Conservation (phyloP, 345 rosid genomes). For the Jatropha curcas region DNA sequence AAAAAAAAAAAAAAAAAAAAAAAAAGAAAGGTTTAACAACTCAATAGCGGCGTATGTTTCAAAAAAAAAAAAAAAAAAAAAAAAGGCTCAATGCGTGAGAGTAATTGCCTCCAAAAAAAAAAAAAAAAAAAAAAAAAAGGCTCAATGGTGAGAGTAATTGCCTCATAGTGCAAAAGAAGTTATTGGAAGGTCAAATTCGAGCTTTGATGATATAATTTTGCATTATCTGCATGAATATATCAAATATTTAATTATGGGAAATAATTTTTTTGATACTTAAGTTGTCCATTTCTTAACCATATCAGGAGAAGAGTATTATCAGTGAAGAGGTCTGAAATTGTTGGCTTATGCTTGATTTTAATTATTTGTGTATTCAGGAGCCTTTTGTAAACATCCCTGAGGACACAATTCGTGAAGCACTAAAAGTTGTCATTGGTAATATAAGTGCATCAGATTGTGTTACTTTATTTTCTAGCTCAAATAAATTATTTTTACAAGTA, state of each 20-base stretch:
- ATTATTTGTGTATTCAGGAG: conserved; percentile 52
- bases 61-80: too few relatives aligned
- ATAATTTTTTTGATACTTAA: neutral
- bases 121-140: too few relatives aligned
- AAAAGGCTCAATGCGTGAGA: too few relatives aligned
- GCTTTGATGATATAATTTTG: neutral
- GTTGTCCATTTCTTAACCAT: neutral
- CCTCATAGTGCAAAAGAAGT: too few relatives aligned
- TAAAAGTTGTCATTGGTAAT: conserved; percentile 83
- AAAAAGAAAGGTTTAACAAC: too few relatives aligned
- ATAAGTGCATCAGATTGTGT: conserved; percentile 7
- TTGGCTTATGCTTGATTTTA: neutral
- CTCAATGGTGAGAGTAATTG: too few relatives aligned
- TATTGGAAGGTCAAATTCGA: neutral
- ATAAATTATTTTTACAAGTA: neutral
- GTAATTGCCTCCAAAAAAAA: too few relatives aligned
- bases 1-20: too few relatives aligned
- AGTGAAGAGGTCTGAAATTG: conserved; percentile 1
- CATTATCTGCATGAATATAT: conserved; percentile 5
- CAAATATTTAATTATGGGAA: neutral
- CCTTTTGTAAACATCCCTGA: conserved; percentile 78
- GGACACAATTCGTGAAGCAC: conserved; percentile 80
- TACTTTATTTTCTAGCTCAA: conserved; percentile 2
- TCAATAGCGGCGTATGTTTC: too few relatives aligned
- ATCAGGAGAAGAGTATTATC: neutral